Base-by-base conservation (phyloP, 345 rosid genomes). In the Arabidopsis arenosa region DNA sequence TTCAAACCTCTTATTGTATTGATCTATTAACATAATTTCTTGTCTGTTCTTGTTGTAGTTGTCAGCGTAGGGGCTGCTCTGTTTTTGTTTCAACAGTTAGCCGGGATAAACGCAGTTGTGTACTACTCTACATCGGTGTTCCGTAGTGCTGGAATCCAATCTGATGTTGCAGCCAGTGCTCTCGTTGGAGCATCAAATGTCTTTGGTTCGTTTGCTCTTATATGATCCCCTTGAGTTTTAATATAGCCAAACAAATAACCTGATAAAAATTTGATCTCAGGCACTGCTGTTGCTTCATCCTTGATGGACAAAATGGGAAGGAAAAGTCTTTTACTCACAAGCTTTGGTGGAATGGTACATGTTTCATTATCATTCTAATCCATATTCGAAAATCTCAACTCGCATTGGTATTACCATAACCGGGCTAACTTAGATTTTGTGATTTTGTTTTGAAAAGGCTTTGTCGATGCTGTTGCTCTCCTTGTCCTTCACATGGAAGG, bases 81-180 rank as follows among this genome's bases (percentile, higher is more conserved):
- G 70, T 95, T 93, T 92, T 82, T 96, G 70, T 91, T 93, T 88
- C 99, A 96, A 80, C 99, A 93, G 81, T 78, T 96, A 82, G 99
- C 98, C 7, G 99, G 99, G 59, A 96, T 96, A 83, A 96, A 96
- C 59, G 99, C 97, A 37, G 99, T 96, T 60, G 98, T 96, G 14
- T 96, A 93, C 77, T 96, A 96, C 86, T 96, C 99, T 14, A 93
- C 98, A 51, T 80, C 99, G 10, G 99, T 96, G 74, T 96, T 96
- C 66, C 97, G 97, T 39, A 86, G 90, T 53, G 98, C 88, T 65
- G 98, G 99, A 56, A 84, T 95, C 73, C 82, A 81, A 75, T 95
- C 99, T 70, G 98, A 95, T 84, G 96, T 95, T 59, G 97, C 99
- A 74, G 98, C 99, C 43, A 95, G 99, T 85, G 99, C 98, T 77